Evolutionary conservation across 139 green algal species (phyloP).

Genomic region (Edaphochlamys debaryana): DNA sequence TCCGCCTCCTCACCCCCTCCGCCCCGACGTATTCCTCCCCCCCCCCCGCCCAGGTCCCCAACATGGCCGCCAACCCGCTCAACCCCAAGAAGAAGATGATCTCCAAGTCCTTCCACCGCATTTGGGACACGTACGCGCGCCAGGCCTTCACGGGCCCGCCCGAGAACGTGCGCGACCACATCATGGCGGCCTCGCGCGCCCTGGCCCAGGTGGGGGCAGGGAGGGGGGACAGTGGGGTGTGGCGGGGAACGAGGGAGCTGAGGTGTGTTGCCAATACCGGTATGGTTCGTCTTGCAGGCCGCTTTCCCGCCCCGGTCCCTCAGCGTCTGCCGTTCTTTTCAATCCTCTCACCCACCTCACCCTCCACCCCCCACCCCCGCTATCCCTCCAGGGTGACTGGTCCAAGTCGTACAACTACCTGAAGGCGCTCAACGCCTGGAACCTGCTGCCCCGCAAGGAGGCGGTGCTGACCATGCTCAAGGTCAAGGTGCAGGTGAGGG

Average conservation of each 20-base stretch:
- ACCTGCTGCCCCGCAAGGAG: conserved; percentile 79
- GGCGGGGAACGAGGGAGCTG: not conserved
- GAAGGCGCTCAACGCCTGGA: conserved; percentile 78
- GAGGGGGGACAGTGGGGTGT: not conserved
- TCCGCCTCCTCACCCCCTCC: too few relatives aligned
- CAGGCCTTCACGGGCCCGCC: conserved; percentile 88
- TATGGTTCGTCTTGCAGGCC: too few relatives aligned
- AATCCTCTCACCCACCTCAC: too few relatives aligned
- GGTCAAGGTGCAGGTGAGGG: conserved; percentile 74
- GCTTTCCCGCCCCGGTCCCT: too few relatives aligned
- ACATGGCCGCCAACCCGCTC: conserved; percentile 84
- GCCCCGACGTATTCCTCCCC: too few relatives aligned
- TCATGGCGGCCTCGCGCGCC: conserved; percentile 88
- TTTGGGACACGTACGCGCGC: conserved; percentile 94
- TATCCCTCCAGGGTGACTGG: conserved; percentile 85
- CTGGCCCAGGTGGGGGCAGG: conserved; percentile 59
- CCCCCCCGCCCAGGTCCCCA: conserved; percentile 63
- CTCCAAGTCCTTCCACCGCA: conserved; percentile 87
- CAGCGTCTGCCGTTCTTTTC: too few relatives aligned
- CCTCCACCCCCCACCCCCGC: not conserved
- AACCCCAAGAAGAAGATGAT: conserved; percentile 75
- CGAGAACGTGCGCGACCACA: conserved; percentile 97
- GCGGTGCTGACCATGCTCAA: conserved; percentile 42
- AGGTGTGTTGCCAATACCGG: too few relatives aligned
- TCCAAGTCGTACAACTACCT: conserved; percentile 73